Base-by-base conservation (phyloP, 1,284 basidiomycete species). In the Cystobasidiaceae sp. region DNA sequence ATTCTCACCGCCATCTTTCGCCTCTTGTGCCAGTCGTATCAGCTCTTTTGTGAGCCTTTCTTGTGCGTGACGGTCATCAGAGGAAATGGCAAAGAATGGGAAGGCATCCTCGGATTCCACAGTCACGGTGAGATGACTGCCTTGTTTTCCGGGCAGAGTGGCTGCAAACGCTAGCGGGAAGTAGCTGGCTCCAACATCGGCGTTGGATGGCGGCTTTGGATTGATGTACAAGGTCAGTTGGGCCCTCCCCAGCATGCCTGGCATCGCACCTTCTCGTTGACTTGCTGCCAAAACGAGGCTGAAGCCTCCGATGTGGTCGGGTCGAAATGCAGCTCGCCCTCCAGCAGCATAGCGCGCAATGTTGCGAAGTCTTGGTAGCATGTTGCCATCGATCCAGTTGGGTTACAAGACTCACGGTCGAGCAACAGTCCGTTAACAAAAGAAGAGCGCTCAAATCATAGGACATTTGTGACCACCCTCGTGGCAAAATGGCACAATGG, bases 291-390 rank as follows among this genome's bases (percentile, higher is more conserved):
- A 41, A 52, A 62, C 8, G n/a, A 23, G 21, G 13, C 28, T 4
- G 43, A 34, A 7, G 27, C 25, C 8, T 46, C 30, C 32, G 61
- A 48, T 1, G 41, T 51, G 27, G 30, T 44, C 21, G 41, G 17
- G n/a, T 48, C 61, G 23, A 33, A 48, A 5, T 8, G 44, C 7
- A 64, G 30, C 28, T 64, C 60, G n/a, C 30, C 23, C 27, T 52
- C 49, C 8, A 62, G 60, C 50, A 62, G 43, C 37, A 49, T 62
- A 4, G 60, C 48, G 25, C 49, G 11, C 27, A 62, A 50, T 6
- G 49, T 41, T 4, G 27, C n/a, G 21, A 52, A 51, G 50, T 62
- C 60, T 46, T 62, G 32, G 17, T 13, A 23, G 21, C 11, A 8
- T 23, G 44, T 8, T 11, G 44, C 44, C 9, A 46, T 46, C 8